Base-by-base conservation (phyloP, 768 basidiomycete genomes). In the Neoboletus brunneissimus region DNA sequence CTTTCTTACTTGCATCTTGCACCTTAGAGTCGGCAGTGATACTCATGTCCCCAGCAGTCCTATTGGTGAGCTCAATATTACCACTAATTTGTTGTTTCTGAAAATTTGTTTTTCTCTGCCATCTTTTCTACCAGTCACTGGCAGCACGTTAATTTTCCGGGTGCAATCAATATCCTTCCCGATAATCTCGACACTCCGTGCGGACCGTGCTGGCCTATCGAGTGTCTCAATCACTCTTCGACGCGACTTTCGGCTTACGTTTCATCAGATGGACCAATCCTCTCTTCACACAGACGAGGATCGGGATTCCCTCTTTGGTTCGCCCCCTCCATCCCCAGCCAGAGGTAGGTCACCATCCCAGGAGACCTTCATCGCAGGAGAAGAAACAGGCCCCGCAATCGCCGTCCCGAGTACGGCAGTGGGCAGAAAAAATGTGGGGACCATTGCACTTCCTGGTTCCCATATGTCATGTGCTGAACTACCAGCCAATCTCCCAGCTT, bases 371-470 rank as follows among this genome's bases (percentile, higher is more conserved):
- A 37, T 34, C 27, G 31, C 37, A 54, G 54, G 51, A 63, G 67
- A 61, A 60, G 61, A 55, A 60, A 42, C 40, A 29, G 38, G 54
- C 48, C 53, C 45, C 49, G 40, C 23, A 22, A 38, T 48, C n/a
- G 64, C 66, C 64, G 65, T 73, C 73, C 76, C 65, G 13, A 37
- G 56, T 38, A 34, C 51, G 54, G 64, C 57, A 46, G 43, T 37
- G 53, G 34, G 53, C 57, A 57, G 54, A 57, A 65, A 63, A 72
- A 91, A 92, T 83, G 90, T 92, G 89, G 89, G 89, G 89, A 87
- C 89, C 88, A 91, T 91, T 91, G 90, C 90, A 91, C 90, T 91
- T 89, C 88, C 88, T 91, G 90, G 89, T 84, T 89, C 88, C 89
- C 89, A 88, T 78, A 80, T 72, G 71, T 73, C 77, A 74, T 79